Evolutionary conservation across 345 rosid species (phyloP), one percentile per base, ranked within the genome.

Genomic region (Ceriops tagal): DNA sequence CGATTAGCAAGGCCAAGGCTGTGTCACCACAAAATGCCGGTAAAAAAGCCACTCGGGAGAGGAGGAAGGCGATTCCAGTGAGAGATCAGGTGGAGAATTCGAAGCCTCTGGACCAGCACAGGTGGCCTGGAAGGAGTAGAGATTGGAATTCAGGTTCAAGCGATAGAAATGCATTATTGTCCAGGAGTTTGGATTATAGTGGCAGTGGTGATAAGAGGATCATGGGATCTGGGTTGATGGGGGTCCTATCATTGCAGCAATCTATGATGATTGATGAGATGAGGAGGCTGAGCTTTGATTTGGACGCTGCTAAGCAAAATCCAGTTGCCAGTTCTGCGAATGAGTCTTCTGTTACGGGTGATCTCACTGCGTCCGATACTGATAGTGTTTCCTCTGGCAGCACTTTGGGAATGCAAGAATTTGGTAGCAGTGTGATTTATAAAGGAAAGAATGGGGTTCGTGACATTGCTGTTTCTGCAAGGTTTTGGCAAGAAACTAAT

Each of bases 401-500:
- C 76, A 84, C 89, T 77, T 77, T 82, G 63, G 91, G 90, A 35
- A 72, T 68, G 67, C 89, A 78, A 22, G 88, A 83, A 58, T 75
- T 79, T 66, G 81, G 83, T 35, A 64, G 83, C 72, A 81, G 82
- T 72, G 83, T 82, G 30, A 28, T 80, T 67, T 58, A 77, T 22
- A 84, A 72, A 78, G 67, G 79, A 37, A 88, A 78, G 74, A 80
- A 60, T 68, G 86, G 69, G 59, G 72, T 82, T 22, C 84, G 84
- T 61, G 86, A 86, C 35, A 76, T 70, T 51, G 70, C 39, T 46
- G 75, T 81, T 65, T 93, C 96, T 53, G 88, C 96, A 4, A 89
- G 84, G 80, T 93, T 93, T 79, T 93, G 98, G 97, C 98, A 87
- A 73, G 97, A 93, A 80, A 89, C 97, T 53, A 91, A 93, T 72